These are phyloP conservation scores for Patellaria atrata DNA, from an alignment of 495 filamentous ascomycete genomes.

Conservation along the genomic window DNA sequence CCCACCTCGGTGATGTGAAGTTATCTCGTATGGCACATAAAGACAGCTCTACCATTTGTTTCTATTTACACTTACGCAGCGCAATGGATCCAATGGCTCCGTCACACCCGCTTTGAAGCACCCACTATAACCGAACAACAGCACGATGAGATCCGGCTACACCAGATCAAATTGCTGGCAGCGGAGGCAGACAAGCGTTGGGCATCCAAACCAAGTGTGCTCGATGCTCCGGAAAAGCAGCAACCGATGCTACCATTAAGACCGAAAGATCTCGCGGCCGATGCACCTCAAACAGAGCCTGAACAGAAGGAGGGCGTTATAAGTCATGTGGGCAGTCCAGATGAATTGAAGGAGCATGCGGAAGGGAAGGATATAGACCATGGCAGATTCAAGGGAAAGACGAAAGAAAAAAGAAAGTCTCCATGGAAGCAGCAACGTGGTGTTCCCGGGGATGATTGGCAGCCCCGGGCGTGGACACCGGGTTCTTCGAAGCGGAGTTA, in stretches of 20 bases:
- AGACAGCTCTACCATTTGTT: slow-evolving; percentile 2
- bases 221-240: slow-evolving; percentile 40
- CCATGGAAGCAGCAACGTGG: slow-evolving; percentile 46
- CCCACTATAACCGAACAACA: slow-evolving; percentile 65
- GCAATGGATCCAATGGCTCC: slow-evolving; percentile 95
- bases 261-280: slow-evolving; percentile 24
- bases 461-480: slow-evolving; percentile 61
- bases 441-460: slow-evolving; percentile 57
- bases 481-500: slow-evolving; percentile 13
- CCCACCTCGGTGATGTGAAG: slow-evolving; percentile 54
- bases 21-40: slow-evolving; percentile 42
- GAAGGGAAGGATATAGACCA: slow-evolving; percentile 11
- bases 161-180: slow-evolving; percentile 57
- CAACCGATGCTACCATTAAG: slow-evolving; percentile 30
- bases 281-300: slow-evolving; percentile 17
- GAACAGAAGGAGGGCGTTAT: slow-evolving; percentile 9
- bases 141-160: slow-evolving; percentile 50
- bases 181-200: slow-evolving; percentile 72
- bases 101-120: slow-evolving; percentile 55
- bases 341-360: no score
- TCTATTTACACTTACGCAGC: slow-evolving; percentile 29
- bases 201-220: slow-evolving; percentile 56
- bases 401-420: slow-evolving; percentile 27
- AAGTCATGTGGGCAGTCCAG: slow-evolving; percentile 15
- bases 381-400: slow-evolving; percentile 15